Base-by-base conservation (phyloP, 495 filamentous ascomycete species). In the Evernia prunastri region DNA sequence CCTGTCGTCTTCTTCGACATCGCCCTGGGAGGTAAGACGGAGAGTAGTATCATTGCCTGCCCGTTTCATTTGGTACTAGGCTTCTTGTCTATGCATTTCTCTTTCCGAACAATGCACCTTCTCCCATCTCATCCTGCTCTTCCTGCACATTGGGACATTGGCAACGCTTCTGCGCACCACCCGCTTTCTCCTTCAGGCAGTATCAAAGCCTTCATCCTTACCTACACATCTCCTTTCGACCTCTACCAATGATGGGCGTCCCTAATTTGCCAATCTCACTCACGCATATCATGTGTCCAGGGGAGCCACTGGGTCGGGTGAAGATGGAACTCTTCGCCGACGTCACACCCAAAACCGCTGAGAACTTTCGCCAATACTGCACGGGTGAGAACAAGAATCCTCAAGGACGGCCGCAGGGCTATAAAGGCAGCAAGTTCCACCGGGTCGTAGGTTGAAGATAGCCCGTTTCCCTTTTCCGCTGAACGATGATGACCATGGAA, bases 341-440 rank as follows among this genome's bases (percentile, higher is more conserved):
- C 72, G 78, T 86, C 11, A 89, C 89, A 0, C 95, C 94, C 37
- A 84, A 86, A 65, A 97, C 94, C 9, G 91, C 93, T 23, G 94
- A 97, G 76, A 97, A 98, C 76, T 97, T 98, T 74, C 89, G 93
- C 18, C 90, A 95, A 72, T 96, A 95, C 77, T 97, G 95, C 76
- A 97, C 92, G 0, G 95, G 94, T 64, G 94, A 97, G 77, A 87
- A 80, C 57, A 97, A 92, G 78, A 89, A 89, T 70, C 70, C 80
- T 53, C 82, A 86, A 37, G 91, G 92, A n/a, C 79, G 85, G 60
- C 90, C 91, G 10, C 86, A 94, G 69, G 94, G 94, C 37, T 98
- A 96, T 77, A 97, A 97, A 73, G 89, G 90, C 33, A 85, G 84
- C 79, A 96, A 92, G 70, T 97, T 98, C 69, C 94, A 98, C 73